Evolutionary conservation across 75 land plant genomes (phyloP).

Genomic region (Pinus albicaulis): DNA sequence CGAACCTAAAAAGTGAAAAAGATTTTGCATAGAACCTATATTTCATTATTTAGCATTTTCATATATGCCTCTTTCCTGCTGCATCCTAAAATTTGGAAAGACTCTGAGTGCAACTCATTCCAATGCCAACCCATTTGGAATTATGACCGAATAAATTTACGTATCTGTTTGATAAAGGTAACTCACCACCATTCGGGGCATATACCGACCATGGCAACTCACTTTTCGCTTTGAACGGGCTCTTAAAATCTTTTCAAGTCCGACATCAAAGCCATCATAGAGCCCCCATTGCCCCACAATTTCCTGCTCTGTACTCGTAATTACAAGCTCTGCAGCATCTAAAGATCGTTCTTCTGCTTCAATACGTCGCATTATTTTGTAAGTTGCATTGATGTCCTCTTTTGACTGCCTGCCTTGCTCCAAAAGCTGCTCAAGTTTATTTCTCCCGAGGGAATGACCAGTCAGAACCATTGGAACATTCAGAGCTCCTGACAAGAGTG

Average conservation of each 20-base stretch:
- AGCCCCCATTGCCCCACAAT: slow-evolving; percentile 88
- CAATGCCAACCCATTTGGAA: background rate
- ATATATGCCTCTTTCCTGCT: background rate
- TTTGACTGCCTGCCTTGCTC: slow-evolving; percentile 78
- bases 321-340: slow-evolving; percentile 79
- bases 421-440: slow-evolving; percentile 83
- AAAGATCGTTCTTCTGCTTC: slow-evolving; percentile 81
- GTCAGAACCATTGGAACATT: slow-evolving; percentile 93
- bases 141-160: background rate
- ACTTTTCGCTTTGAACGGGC: slow-evolving; percentile 64
- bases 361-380: slow-evolving; percentile 82
- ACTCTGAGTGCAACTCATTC: background rate
- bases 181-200: slow-evolving; percentile 92
- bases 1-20: background rate
- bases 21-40: too few relatives aligned
- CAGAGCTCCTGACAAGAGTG: slow-evolving; percentile 75
- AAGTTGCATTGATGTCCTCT: slow-evolving; percentile 77
- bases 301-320: slow-evolving; percentile 91
- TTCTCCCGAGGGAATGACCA: slow-evolving; percentile 90
- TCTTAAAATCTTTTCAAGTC: slow-evolving; percentile 66
- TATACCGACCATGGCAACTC: slow-evolving; percentile 76
- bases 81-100: too few relatives aligned
- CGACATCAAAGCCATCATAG: slow-evolving; percentile 92
- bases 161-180: background rate
- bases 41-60: background rate